A percentile compares a stretch with the other conserved stretches of the same genome.
phyloP scores from a whole-genome alignment of 2,329 filamentous ascomycete species.

The Myotisia sp. region DNA sequence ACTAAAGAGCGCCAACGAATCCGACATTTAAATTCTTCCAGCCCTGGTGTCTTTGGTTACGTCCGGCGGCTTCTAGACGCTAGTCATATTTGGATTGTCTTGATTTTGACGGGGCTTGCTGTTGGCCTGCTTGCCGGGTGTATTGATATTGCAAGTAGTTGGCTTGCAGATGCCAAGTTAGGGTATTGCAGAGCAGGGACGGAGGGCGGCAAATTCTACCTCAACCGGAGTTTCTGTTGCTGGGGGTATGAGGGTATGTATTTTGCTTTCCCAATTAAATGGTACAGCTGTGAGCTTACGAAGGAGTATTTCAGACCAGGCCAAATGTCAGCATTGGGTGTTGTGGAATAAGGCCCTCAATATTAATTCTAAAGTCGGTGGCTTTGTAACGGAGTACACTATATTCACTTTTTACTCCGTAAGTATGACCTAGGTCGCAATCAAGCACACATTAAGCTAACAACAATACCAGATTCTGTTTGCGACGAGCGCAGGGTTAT shows the following conservation, averaged over 20 bases:
- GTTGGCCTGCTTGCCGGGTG: slow-evolving; percentile 73
- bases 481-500: slow-evolving; percentile 62
- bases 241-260: slow-evolving; percentile 60
- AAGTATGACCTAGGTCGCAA: slow-evolving; percentile 23
- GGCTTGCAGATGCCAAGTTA: slow-evolving; percentile 82
- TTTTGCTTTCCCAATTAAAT: background rate
- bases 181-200: slow-evolving; percentile 67
- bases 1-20: slow-evolving; percentile 85
- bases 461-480: slow-evolving; percentile 45
- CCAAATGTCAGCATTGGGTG: slow-evolving; percentile 74
- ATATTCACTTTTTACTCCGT: slow-evolving; percentile 79
- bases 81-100: slow-evolving; percentile 80
- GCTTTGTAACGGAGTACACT: slow-evolving; percentile 73
- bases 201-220: slow-evolving; percentile 75
- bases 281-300: slow-evolving; percentile 10
- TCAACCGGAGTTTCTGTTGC: slow-evolving; percentile 86
- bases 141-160: slow-evolving; percentile 83
- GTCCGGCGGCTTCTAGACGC: slow-evolving; percentile 61
- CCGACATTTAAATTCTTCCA: slow-evolving; percentile 56
- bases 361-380: slow-evolving; percentile 49
- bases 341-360: slow-evolving; percentile 67
- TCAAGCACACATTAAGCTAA: slow-evolving; percentile 11
- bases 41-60: slow-evolving; percentile 58
- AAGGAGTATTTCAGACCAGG: slow-evolving; percentile 38
- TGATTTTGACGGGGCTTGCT: slow-evolving; percentile 71